These are phyloP conservation scores for Cubamyces lactineus DNA, from an alignment of 768 basidiomycete species.

Conservation along the genomic window DNA sequence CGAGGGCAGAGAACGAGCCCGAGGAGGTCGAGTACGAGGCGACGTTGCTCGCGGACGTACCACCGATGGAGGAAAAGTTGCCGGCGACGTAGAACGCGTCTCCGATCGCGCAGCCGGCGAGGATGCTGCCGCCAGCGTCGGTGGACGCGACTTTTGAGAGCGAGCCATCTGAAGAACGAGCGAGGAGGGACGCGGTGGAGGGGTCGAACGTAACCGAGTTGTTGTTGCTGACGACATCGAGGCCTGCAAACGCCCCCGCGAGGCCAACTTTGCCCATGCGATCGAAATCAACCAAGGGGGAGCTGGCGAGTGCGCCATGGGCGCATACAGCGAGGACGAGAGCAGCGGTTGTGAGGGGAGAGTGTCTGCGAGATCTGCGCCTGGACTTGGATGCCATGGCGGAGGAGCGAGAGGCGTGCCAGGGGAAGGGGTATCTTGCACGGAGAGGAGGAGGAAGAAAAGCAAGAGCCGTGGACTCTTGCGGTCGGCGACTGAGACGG, in stretches of 20 bases:
- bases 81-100: constrained; percentile 82
- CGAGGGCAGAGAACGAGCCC: constrained; percentile 62
- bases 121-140: constrained; percentile 76
- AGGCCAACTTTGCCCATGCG: constrained; percentile 89
- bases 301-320: constrained; percentile 36
- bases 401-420: constrained; percentile 5
- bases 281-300: constrained; percentile 35
- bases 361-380: constrained; percentile 19
- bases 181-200: constrained; percentile 69
- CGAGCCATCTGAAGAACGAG: constrained; percentile 65
- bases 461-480: background rate
- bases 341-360: constrained; percentile 24
- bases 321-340: constrained; percentile 35
- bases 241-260: constrained; percentile 85
- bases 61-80: constrained; percentile 73
- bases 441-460: constrained; percentile 11
- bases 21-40: constrained; percentile 71
- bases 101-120: constrained; percentile 70
- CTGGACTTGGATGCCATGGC: constrained; percentile 25
- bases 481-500: too few species aligned
- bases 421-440: constrained; percentile 24
- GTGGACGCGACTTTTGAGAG: constrained; percentile 76
- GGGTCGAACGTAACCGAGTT: constrained; percentile 66
- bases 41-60: constrained; percentile 66
- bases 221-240: constrained; percentile 72